These are phyloP conservation scores for Nicotiana knightiana DNA, from an alignment of 257 asterid species.

Conservation along the genomic window DNA sequence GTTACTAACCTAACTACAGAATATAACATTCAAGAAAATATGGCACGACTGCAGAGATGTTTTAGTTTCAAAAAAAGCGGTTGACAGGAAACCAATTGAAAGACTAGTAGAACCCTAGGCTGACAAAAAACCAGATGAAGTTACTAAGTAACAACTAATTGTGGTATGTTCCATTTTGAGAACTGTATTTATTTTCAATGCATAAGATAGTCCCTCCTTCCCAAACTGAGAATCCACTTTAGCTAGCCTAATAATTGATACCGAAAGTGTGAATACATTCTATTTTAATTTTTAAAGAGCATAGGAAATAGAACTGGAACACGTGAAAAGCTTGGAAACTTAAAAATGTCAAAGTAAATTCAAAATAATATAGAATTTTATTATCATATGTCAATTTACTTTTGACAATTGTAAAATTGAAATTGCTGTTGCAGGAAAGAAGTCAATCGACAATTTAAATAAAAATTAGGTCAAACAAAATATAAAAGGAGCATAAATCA, in stretches of 20 bases:
- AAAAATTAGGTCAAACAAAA: neutral
- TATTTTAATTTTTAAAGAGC: neutral
- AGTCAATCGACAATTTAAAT: neutral
- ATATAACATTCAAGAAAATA: neutral
- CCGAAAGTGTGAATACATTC: neutral
- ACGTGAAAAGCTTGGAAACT: neutral
- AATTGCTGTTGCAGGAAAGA: neutral
- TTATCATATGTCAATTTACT: conserved; percentile 1
- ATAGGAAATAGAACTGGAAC: neutral
- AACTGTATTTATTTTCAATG: neutral
- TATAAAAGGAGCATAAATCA: neutral
- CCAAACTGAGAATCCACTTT: neutral
- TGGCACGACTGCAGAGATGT: neutral
- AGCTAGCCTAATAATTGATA: neutral
- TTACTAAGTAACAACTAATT: too few relatives aligned
- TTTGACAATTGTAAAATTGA: neutral
- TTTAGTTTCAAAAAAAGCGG: neutral
- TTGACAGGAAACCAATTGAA: neutral
- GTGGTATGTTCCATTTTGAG: neutral
- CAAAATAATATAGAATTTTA: neutral
- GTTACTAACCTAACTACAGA: neutral
- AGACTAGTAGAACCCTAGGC: neutral
- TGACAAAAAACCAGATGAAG: neutral
- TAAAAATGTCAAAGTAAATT: neutral
- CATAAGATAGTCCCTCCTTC: neutral